Evolutionary conservation across 352 stramenopile species (phyloP).

Genomic region (Globisporangium paroecandrum): DNA sequence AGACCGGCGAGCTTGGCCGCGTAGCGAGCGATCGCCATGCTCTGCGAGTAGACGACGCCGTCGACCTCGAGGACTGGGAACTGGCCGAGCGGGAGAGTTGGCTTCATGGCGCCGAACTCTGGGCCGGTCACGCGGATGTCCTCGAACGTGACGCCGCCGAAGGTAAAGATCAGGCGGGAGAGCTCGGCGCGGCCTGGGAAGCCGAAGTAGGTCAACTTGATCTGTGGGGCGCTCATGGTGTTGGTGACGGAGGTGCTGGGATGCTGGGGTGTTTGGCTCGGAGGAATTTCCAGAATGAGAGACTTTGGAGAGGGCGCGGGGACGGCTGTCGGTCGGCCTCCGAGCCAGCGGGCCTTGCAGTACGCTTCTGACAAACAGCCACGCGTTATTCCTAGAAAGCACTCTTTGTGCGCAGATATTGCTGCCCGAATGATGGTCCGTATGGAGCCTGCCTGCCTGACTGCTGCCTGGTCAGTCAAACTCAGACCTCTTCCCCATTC

Average conservation of each 20-base stretch:
- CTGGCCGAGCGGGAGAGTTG: conserved; percentile 44
- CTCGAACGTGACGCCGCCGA: no score
- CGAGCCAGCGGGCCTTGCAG: background rate
- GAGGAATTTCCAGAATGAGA: conserved; percentile 10
- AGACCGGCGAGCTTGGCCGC: conserved; percentile 43
- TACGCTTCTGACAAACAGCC: no score
- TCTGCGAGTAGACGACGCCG: conserved; percentile 47
- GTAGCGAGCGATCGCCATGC: conserved; percentile 49
- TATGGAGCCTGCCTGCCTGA: no score
- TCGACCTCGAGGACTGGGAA: conserved; percentile 50
- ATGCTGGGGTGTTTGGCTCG: background rate
- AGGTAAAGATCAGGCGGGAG: no score
- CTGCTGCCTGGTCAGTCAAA: no score
- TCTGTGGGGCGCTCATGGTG: conserved; percentile 1
- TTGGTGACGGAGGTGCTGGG: background rate
- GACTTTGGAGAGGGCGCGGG: background rate
- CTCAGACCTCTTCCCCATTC: no score
- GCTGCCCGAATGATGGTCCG: no score
- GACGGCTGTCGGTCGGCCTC: no score
- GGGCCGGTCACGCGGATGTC: no score
- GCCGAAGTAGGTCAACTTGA: conserved; percentile 57
- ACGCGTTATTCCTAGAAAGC: no score
- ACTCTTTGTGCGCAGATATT: no score
- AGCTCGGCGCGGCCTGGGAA: conserved; percentile 5
- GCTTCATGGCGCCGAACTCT: background rate